These are phyloP conservation scores for Pelargonium myrrhifolium DNA, from an alignment of 441 rosid genomes.

Conservation along the genomic window DNA sequence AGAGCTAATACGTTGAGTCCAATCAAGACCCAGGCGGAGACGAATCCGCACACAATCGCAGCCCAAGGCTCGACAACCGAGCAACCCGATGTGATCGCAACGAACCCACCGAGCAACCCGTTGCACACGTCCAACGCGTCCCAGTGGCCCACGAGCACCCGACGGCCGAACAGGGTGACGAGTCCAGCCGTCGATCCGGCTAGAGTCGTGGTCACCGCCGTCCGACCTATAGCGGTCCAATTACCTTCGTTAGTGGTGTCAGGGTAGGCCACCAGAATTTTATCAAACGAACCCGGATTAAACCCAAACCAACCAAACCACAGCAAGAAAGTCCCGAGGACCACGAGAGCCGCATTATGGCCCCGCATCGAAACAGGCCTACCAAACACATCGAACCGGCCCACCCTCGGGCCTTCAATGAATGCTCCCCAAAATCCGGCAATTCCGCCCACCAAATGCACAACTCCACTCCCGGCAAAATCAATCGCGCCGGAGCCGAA, in stretches of 20 bases:
- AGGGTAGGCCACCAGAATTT: constrained; percentile 56
- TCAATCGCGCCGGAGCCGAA: constrained; percentile 71
- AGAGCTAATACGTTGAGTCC: constrained; percentile 47
- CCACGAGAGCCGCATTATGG: constrained; percentile 64
- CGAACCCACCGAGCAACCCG: constrained; percentile 66
- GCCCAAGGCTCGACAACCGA: constrained; percentile 83
- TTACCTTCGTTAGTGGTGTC: constrained; percentile 45
- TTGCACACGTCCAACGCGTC: constrained; percentile 69
- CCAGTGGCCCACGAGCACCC: constrained; percentile 59
- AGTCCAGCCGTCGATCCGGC: constrained; percentile 65
- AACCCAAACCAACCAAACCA: constrained; percentile 93
- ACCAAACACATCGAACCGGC: constrained; percentile 63
- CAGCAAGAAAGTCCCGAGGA: constrained; percentile 59
- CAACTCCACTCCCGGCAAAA: constrained; percentile 77
- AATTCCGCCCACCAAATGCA: constrained; percentile 61
- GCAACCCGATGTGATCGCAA: constrained; percentile 70
- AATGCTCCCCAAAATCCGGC: constrained; percentile 70
- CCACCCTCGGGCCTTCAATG: constrained; percentile 64
- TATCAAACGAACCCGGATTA: constrained; percentile 60
- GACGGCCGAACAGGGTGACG: constrained; percentile 49
- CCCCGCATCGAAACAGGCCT: constrained; percentile 53
- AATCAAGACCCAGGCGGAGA: constrained; percentile 49
- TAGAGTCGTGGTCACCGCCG: constrained; percentile 50
- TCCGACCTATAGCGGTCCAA: constrained; percentile 56
- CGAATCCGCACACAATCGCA: constrained; percentile 58